Evolutionary conservation across 2,329 filamentous ascomycete genomes (phyloP).

Genomic region (Penicillium glabrum): DNA sequence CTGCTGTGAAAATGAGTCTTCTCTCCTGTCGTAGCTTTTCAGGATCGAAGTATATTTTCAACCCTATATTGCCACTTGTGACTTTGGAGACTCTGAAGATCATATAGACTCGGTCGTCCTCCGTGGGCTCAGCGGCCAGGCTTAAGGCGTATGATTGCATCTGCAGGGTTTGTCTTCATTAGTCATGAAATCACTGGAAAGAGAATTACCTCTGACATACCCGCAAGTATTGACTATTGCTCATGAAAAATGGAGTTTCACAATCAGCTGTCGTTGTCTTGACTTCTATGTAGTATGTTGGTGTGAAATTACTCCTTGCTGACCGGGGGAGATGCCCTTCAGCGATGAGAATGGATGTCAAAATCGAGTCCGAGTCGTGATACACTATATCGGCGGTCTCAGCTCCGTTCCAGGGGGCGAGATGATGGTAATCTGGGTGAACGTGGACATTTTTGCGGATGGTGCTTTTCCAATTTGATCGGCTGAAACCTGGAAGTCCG

Average conservation of each 20-base stretch:
- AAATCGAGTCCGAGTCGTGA: background rate
- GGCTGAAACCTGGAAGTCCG: background rate
- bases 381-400: background rate
- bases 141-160: no score
- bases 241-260: background rate
- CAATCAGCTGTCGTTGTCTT: background rate
- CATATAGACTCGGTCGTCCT: no score
- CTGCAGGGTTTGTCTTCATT: no score
- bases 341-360: background rate
- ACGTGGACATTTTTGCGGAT: background rate
- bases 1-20: no score
- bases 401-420: background rate
- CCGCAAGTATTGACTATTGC: background rate
- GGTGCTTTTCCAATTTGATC: background rate
- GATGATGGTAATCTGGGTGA: background rate
- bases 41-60: no score
- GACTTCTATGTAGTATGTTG: background rate
- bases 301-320: background rate
- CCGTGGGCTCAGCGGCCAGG: no score
- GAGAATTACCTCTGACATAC: background rate
- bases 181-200: no score
- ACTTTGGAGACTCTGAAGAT: no score
- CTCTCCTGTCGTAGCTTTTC: no score
- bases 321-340: background rate
- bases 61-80: no score